Percentiles rank a stretch among this genome's conserved stretches.
Evolutionary conservation across 2,329 filamentous ascomycete genomes (phyloP).

Genomic region (Penicillium sp.): DNA sequence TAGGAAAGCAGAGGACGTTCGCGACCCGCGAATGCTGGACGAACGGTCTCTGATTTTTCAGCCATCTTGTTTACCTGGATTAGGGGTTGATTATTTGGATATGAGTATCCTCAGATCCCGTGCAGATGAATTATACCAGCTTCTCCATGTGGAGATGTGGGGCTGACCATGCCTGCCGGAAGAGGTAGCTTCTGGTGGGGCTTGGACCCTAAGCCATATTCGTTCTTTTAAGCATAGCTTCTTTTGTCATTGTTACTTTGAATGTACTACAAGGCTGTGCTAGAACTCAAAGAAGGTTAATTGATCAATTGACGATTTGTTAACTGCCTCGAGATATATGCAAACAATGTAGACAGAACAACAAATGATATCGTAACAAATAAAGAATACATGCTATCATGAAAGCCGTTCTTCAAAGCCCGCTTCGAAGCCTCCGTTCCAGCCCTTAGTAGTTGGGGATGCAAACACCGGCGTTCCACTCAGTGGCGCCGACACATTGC

Average conservation of each 20-base stretch:
- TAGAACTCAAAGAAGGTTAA: background rate
- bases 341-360: background rate
- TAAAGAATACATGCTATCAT: too few species aligned
- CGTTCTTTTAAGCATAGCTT: too few species aligned
- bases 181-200: background rate
- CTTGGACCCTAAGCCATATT: background rate
- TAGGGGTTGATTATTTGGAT: background rate
- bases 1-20: constrained; percentile 48
- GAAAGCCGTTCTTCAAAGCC: background rate
- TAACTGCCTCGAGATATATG: background rate
- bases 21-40: constrained; percentile 39
- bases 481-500: background rate
- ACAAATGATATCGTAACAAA: background rate
- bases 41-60: constrained; percentile 30
- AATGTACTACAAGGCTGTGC: too few species aligned
- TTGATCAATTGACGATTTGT: background rate
- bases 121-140: background rate
- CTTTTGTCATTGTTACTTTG: too few species aligned
- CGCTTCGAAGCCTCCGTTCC: background rate
- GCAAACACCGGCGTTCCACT: background rate
- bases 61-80: constrained; percentile 14
- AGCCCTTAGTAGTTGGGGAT: background rate
- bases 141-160: constrained; percentile 11
- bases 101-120: background rate
- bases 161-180: background rate